These are phyloP conservation scores for Botryotinia convoluta DNA, from an alignment of 2,329 filamentous ascomycete genomes.

Conservation along the genomic window DNA sequence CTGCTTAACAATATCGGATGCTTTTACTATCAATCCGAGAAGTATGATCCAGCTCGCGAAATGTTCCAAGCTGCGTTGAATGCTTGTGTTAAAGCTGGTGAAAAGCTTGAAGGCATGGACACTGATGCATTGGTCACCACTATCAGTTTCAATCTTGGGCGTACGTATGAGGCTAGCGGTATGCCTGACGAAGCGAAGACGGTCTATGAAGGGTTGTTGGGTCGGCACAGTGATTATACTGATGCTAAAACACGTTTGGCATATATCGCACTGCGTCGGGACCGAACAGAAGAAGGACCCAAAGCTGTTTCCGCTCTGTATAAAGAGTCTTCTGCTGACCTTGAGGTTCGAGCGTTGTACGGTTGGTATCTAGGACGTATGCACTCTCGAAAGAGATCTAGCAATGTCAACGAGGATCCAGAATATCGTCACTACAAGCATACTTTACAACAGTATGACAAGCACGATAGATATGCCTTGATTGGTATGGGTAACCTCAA, in stretches of 20 bases:
- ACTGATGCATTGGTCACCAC: slow-evolving; percentile 91
- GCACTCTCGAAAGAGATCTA: slow-evolving; percentile 73
- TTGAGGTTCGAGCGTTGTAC: slow-evolving; percentile 89
- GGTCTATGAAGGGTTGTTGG: slow-evolving; percentile 82
- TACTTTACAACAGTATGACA: slow-evolving; percentile 89
- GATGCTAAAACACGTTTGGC: slow-evolving; percentile 86
- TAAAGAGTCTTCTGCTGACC: slow-evolving; percentile 76
- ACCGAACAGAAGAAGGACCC: slow-evolving; percentile 80
- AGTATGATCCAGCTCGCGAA: slow-evolving; percentile 74
- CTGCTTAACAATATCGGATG: slow-evolving; percentile 96
- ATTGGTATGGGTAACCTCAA: slow-evolving; percentile 92
- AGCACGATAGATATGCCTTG: slow-evolving; percentile 95
- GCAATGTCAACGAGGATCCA: slow-evolving; percentile 81
- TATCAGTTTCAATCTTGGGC: slow-evolving; percentile 93
- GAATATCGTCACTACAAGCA: slow-evolving; percentile 96
- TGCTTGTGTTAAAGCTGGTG: slow-evolving; percentile 78
- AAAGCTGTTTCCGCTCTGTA: slow-evolving; percentile 84
- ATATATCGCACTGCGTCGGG: slow-evolving; percentile 81
- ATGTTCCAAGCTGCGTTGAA: slow-evolving; percentile 90
- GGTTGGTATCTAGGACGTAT: slow-evolving; percentile 91
- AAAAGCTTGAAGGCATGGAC: slow-evolving; percentile 73
- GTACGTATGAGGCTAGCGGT: slow-evolving; percentile 85
- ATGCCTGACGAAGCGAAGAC: slow-evolving; percentile 79
- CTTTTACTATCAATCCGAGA: slow-evolving; percentile 87
- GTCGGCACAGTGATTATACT: slow-evolving; percentile 85